Conservation (phyloP, 768 basidiomycete species). For the Mycena floridula region DNA sequence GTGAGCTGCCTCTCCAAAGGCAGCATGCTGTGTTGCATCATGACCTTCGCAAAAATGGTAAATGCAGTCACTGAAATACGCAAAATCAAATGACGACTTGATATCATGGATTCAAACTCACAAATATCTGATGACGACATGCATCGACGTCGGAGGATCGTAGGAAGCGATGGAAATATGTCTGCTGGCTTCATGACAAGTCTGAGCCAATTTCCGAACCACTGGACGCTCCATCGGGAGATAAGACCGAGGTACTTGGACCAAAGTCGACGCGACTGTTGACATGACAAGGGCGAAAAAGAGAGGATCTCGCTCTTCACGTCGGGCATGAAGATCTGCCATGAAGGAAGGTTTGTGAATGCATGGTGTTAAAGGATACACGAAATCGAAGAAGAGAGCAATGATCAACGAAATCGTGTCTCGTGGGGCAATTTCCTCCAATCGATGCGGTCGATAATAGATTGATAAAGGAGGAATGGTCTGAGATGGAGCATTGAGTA, state of each 20-base stretch:
- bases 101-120: slow-evolving; percentile 31
- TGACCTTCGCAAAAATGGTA: slow-evolving; percentile 90
- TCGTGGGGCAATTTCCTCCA: slow-evolving; percentile 79
- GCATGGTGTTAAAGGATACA: slow-evolving; percentile 87
- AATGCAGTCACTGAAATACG: slow-evolving; percentile 59
- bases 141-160: slow-evolving; percentile 78
- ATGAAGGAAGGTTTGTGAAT: slow-evolving; percentile 89
- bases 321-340: slow-evolving; percentile 73
- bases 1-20: slow-evolving; percentile 82
- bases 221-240: slow-evolving; percentile 81
- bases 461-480: slow-evolving; percentile 61
- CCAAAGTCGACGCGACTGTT: slow-evolving; percentile 80
- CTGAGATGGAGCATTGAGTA: slow-evolving; percentile 32
- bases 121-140: slow-evolving; percentile 88
- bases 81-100: too few relatives aligned
- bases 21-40: slow-evolving; percentile 81
- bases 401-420: slow-evolving; percentile 80
- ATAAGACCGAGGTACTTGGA: slow-evolving; percentile 85
- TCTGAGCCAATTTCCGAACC: slow-evolving; percentile 77
- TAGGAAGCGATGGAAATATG: slow-evolving; percentile 77
- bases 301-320: slow-evolving; percentile 84
- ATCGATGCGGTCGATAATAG: slow-evolving; percentile 67
- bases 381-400: slow-evolving; percentile 88
- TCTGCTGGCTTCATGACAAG: slow-evolving; percentile 76
- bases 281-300: slow-evolving; percentile 91